Percentiles rank a stretch among this genome's conserved stretches.
Conservation (phyloP, 1,284 basidiomycete genomes). For the Mycosarcoma maydis region DNA sequence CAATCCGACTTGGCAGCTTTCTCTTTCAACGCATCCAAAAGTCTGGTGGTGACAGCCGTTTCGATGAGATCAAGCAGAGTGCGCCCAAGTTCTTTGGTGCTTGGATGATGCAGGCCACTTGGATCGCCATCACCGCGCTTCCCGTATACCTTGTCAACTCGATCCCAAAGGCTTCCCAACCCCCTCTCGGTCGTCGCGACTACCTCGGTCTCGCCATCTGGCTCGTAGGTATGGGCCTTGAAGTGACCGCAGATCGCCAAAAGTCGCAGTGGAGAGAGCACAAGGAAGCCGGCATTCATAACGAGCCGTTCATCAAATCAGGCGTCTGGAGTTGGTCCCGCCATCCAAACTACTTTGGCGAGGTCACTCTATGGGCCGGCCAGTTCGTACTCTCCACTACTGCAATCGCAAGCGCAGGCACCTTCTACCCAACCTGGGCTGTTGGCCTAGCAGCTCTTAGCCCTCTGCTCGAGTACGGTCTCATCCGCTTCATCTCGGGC, state of each 20-base stretch:
- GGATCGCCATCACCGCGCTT: conserved; percentile 77
- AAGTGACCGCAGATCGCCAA: conserved; percentile 72
- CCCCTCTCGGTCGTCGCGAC: conserved; percentile 74
- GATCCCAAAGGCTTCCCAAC: conserved; percentile 73
- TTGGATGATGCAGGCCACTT: conserved; percentile 80
- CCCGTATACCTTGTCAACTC: conserved; percentile 71
- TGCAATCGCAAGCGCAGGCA: conserved; percentile 31
- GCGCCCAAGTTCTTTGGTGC: conserved; percentile 74
- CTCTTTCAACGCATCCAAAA: conserved; percentile 72
- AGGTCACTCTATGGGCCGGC: conserved; percentile 78
- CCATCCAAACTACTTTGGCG: conserved; percentile 83
- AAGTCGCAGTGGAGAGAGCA: conserved; percentile 76
- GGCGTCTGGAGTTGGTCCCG: conserved; percentile 79
- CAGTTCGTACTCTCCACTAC: conserved; percentile 72
- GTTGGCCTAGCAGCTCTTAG: conserved; percentile 72
- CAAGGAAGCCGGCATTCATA: conserved; percentile 76
- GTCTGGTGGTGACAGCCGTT: conserved; percentile 74
- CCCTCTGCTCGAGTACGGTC: conserved; percentile 75
- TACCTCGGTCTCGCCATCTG: conserved; percentile 74
- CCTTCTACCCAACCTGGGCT: conserved; percentile 69
- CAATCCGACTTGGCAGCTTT: conserved; percentile 74
- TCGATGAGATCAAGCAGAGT: conserved; percentile 76
- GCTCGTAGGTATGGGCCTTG: conserved; percentile 64
- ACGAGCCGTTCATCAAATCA: conserved; percentile 77
- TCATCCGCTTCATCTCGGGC: conserved; percentile 72